These are phyloP conservation scores for Phyllosticta citriasiana DNA, from an alignment of 2,329 filamentous ascomycete genomes.

Conservation along the genomic window DNA sequence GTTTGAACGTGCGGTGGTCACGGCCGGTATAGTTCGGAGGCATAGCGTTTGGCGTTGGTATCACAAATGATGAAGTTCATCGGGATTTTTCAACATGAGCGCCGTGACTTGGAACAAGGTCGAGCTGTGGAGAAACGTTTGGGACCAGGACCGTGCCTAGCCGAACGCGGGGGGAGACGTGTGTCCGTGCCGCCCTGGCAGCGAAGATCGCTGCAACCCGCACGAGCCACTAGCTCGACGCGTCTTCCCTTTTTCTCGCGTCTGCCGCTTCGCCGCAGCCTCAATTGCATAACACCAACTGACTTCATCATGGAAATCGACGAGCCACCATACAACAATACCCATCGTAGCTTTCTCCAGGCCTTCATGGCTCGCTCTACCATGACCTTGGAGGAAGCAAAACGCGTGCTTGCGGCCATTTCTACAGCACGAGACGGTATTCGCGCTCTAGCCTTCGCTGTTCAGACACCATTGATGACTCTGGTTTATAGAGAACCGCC, in stretches of 20 bases:
- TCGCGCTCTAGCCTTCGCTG: not conserved
- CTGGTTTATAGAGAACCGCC: constrained; percentile 16
- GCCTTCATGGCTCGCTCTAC: constrained; percentile 70
- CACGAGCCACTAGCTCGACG: not conserved
- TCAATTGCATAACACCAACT: not conserved
- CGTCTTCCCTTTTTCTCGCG: not conserved
- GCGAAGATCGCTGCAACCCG: not conserved
- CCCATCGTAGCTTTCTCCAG: constrained; percentile 83
- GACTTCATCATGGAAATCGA: not conserved
- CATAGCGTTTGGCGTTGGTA: not conserved
- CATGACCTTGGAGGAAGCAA: constrained; percentile 65
- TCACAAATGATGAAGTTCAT: no score
- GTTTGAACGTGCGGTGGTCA: not conserved
- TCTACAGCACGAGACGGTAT: constrained; percentile 47
- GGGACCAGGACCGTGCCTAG: not conserved
- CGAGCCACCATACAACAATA: constrained; percentile 43
- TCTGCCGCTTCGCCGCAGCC: not conserved
- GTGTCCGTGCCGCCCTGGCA: no score
- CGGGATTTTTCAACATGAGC: no score
- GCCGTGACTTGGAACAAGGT: no score
- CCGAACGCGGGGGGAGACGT: not conserved
- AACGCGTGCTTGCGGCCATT: constrained; percentile 67
- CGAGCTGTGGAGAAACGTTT: not conserved
- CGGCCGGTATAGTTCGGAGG: not conserved
- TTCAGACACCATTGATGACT: not conserved